Conservation (phyloP, 495 filamentous ascomycete species). For the Lichenothelia convexa region DNA sequence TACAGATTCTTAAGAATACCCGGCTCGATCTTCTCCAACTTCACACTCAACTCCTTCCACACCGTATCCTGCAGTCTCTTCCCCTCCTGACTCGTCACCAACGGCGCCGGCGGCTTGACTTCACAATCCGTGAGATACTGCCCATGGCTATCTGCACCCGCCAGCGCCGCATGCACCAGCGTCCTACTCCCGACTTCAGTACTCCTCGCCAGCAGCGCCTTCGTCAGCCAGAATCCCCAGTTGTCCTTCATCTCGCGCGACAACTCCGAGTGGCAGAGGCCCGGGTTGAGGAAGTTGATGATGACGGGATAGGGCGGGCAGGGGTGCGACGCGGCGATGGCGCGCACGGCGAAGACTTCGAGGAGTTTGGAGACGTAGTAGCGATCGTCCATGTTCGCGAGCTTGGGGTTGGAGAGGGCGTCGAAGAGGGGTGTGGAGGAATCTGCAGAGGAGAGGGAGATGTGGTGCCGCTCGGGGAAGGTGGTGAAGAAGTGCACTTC, state of each 20-base stretch:
- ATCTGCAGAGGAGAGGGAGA: no score
- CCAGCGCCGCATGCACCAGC: constrained; percentile 20
- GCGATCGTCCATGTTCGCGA: constrained; percentile 14
- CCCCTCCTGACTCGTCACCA: constrained; percentile 14
- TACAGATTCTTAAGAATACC: constrained; percentile 8
- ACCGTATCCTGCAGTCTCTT: constrained; percentile 12
- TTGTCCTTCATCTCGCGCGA: constrained; percentile 11
- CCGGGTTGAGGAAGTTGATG: constrained; percentile 25
- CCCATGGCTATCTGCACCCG: constrained; percentile 21
- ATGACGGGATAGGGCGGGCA: constrained; percentile 14
- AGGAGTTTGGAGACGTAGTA: constrained; percentile 20
- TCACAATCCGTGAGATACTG: constrained; percentile 17
- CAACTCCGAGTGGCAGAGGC: constrained; percentile 23
- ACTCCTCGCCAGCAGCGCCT: constrained; percentile 14
- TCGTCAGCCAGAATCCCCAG: constrained; percentile 4
- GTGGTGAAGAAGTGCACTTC: constrained; percentile 15
- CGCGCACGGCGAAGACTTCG: constrained; percentile 12
- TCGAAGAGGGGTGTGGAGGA: constrained; percentile 12
- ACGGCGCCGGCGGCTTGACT: constrained; percentile 6
- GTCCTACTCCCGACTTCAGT: constrained; percentile 26
- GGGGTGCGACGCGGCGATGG: constrained; percentile 10
- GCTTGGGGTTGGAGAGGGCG: constrained; percentile 11
- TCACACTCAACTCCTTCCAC: constrained; percentile 14
- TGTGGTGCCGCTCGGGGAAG: constrained; percentile 12
- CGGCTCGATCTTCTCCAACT: constrained; percentile 15